Conservation (phyloP, 2,329 filamentous ascomycete species). For the Pseudogymnoascus sp. region DNA sequence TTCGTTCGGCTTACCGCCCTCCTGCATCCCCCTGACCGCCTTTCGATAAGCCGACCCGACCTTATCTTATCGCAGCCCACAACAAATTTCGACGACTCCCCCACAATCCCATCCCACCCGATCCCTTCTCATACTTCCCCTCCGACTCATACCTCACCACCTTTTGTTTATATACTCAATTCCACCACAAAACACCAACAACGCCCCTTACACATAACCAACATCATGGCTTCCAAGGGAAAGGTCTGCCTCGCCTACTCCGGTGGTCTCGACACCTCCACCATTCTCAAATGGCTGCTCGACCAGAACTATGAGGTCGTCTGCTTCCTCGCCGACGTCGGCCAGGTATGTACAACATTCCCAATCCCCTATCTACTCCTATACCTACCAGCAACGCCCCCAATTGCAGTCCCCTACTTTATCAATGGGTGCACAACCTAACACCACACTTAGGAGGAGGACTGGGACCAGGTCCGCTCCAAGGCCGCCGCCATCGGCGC, state of each 20-base stretch:
- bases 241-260: slow-evolving; percentile 36
- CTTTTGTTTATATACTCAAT: slow-evolving; percentile 5
- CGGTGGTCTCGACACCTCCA: slow-evolving; percentile 38
- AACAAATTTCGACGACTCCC: slow-evolving; percentile 5
- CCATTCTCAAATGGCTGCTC: slow-evolving; percentile 38
- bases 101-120: slow-evolving; percentile 4
- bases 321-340: slow-evolving; percentile 59
- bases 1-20: slow-evolving; percentile 1
- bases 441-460: neutral
- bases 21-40: slow-evolving; percentile 2
- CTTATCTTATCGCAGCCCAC: slow-evolving; percentile 7
- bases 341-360: slow-evolving; percentile 48
- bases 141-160: slow-evolving; percentile 4
- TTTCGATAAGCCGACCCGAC: slow-evolving; percentile 7
- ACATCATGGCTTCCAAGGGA: slow-evolving; percentile 7
- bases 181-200: slow-evolving; percentile 1
- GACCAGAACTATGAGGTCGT: slow-evolving; percentile 41
- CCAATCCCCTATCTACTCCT: neutral
- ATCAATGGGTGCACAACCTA: neutral
- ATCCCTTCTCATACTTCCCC: neutral
- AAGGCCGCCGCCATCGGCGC: slow-evolving; percentile 50
- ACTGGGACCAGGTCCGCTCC: slow-evolving; percentile 55
- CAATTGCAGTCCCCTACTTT: slow-evolving; percentile 10
- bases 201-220: neutral
- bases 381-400: neutral